phyloP scores from a whole-genome alignment of 768 basidiomycete species.

The Leccinum variicolor region DNA sequence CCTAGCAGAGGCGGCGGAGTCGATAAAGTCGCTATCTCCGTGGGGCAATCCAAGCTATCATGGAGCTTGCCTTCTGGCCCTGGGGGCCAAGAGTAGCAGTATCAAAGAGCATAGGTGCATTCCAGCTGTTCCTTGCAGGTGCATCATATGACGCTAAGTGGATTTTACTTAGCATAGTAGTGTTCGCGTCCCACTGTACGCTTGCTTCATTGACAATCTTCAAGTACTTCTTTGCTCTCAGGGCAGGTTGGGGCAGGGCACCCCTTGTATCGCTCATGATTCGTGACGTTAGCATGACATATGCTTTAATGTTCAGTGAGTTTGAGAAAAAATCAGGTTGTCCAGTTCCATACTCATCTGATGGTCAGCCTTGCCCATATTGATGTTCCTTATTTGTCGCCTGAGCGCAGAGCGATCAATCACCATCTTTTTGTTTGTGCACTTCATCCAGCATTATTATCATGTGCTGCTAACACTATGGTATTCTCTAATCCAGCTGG shows the following conservation, averaged over 20 bases:
- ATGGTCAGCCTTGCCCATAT: neutral
- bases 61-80: slow-evolving; percentile 11
- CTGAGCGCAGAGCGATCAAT: neutral
- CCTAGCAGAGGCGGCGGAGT: neutral
- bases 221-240: slow-evolving; percentile 17
- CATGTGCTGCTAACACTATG: neutral
- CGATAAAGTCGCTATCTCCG: slow-evolving; percentile 1
- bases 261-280: slow-evolving; percentile 20
- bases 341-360: neutral
- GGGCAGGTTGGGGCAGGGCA: slow-evolving; percentile 13
- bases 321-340: neutral
- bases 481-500: slow-evolving; percentile 10
- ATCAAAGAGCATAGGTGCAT: slow-evolving; percentile 11
- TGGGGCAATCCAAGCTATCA: neutral
- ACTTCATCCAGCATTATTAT: neutral
- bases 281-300: slow-evolving; percentile 12
- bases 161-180: slow-evolving; percentile 8
- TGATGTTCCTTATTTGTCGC: neutral
- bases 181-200: slow-evolving; percentile 11
- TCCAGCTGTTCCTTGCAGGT: neutral
- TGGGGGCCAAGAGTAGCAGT: too few relatives aligned
- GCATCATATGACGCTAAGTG: neutral
- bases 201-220: slow-evolving; percentile 13
- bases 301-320: slow-evolving; percentile 8
- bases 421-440: slow-evolving; percentile 10